Conservation (phyloP, 2,329 filamentous ascomycete species). For the Calonectria hongkongensis region DNA sequence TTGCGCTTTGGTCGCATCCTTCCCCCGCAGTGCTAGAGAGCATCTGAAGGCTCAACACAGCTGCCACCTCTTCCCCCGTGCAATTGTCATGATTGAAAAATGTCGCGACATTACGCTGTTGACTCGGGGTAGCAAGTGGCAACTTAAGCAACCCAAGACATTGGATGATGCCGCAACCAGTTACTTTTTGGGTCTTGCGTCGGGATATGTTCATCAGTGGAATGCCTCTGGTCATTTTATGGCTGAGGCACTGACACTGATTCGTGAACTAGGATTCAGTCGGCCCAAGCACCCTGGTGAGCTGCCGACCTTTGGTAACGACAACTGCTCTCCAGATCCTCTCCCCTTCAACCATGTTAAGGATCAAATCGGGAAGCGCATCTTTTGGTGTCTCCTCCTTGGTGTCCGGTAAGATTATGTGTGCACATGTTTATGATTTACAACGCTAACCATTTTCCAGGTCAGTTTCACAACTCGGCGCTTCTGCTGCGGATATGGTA, state of each 20-base stretch:
- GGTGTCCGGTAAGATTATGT: conserved; percentile 75
- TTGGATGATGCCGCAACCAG: conserved; percentile 80
- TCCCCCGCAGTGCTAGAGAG: conserved; percentile 81
- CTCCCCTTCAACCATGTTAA: conserved; percentile 80
- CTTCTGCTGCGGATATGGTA: conserved; percentile 81
- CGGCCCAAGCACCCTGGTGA: conserved; percentile 69
- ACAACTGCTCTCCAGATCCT: conserved; percentile 62
- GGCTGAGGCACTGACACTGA: conserved; percentile 81
- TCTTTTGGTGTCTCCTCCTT: conserved; percentile 90
- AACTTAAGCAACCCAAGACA: conserved; percentile 67
- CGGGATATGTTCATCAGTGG: conserved; percentile 81
- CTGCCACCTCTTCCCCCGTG: conserved; percentile 79
- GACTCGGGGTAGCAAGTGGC: conserved; percentile 76
- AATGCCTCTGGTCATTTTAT: conserved; percentile 82
- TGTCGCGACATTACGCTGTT: conserved; percentile 82
- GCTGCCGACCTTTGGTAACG: conserved; percentile 63
- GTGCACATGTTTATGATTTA: conserved; percentile 28
- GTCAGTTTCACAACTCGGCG: conserved; percentile 86
- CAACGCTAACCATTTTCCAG: conserved; percentile 61
- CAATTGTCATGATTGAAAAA: conserved; percentile 81
- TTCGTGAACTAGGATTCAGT: conserved; percentile 80
- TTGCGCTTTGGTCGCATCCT: conserved; percentile 82
- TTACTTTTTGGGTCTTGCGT: conserved; percentile 82
- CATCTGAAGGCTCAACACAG: conserved; percentile 81
- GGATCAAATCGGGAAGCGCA: conserved; percentile 83